Conservation (phyloP, 768 basidiomycete genomes). For the Candolleomyces eurysporus region DNA sequence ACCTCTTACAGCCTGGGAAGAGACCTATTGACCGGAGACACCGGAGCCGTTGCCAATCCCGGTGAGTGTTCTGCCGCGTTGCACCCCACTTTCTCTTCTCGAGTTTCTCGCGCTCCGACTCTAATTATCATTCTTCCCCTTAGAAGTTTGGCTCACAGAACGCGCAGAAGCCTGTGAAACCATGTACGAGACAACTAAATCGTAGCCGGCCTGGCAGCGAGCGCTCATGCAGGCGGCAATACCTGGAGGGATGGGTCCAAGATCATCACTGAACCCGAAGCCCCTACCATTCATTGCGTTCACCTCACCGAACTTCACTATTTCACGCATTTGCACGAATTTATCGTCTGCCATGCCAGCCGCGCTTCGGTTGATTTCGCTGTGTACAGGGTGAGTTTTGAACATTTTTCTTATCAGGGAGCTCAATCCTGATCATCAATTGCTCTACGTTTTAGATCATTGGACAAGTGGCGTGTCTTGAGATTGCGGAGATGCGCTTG, state of each 20-base stretch:
- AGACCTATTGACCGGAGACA: constrained; percentile 61
- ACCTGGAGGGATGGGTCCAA: background rate
- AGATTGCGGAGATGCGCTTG: constrained; percentile 88
- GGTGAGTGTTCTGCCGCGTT: constrained; percentile 42
- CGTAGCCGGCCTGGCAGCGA: constrained; percentile 74
- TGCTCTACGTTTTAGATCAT: constrained; percentile 48
- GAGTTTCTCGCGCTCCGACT: too few species aligned
- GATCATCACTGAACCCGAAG: constrained; percentile 84
- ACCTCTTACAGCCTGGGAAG: constrained; percentile 60
- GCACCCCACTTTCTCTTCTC: background rate
- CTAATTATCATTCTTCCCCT: too few species aligned
- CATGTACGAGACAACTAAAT: constrained; percentile 80
- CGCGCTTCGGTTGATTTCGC: constrained; percentile 71
- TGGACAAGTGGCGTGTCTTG: constrained; percentile 76
- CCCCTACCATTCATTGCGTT: constrained; percentile 87
- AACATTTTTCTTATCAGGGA: too few species aligned
- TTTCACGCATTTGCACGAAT: constrained; percentile 76
- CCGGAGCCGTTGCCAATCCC: constrained; percentile 82
- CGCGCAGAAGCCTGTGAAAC: constrained; percentile 81
- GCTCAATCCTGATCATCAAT: too few species aligned
- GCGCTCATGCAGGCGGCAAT: constrained; percentile 30
- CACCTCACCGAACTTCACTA: constrained; percentile 78
- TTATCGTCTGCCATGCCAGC: constrained; percentile 93
- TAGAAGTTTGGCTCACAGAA: constrained; percentile 19
- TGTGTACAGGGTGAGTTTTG: constrained; percentile 39